Conservation (phyloP, 164 flowering plant species). For the Vitis rotundifolia region DNA sequence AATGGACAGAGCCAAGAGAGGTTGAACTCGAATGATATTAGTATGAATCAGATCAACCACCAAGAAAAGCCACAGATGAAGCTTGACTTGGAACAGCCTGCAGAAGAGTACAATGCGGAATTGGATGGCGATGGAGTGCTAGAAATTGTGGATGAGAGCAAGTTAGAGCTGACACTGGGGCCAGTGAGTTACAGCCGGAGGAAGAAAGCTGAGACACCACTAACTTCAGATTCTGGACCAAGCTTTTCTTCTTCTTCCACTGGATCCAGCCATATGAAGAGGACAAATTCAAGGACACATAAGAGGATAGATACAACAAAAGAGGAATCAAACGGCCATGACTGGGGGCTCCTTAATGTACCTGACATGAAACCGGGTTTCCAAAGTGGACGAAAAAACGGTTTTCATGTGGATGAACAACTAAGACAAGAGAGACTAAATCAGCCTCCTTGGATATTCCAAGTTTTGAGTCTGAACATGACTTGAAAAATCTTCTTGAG, state of each 20-base stretch:
- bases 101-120: constrained; percentile 32
- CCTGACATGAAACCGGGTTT: constrained; percentile 21
- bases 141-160: constrained; percentile 43
- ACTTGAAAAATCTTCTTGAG: constrained; percentile 18
- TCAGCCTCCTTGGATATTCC: constrained; percentile 69
- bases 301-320: constrained; percentile 10
- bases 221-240: constrained; percentile 47
- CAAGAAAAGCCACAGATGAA: constrained; percentile 16
- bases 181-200: constrained; percentile 41
- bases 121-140: constrained; percentile 19
- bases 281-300: constrained; percentile 12
- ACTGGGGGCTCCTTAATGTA: constrained; percentile 27
- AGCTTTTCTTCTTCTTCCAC: constrained; percentile 61
- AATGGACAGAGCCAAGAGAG: constrained; percentile 6
- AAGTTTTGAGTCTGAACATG: constrained; percentile 62
- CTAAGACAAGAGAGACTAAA: constrained; percentile 44
- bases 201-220: constrained; percentile 32
- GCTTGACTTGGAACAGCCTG: constrained; percentile 54
- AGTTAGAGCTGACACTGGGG: constrained; percentile 73
- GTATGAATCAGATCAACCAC: constrained; percentile 6
- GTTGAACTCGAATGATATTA: constrained; percentile 8
- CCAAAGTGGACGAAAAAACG: constrained; percentile 28
- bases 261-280: constrained; percentile 47
- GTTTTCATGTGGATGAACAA: constrained; percentile 36
- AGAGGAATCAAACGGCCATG: constrained; percentile 17